These are phyloP conservation scores for Solanum hybrid DNA, from an alignment of 305 asterid genomes.

Conservation along the genomic window DNA sequence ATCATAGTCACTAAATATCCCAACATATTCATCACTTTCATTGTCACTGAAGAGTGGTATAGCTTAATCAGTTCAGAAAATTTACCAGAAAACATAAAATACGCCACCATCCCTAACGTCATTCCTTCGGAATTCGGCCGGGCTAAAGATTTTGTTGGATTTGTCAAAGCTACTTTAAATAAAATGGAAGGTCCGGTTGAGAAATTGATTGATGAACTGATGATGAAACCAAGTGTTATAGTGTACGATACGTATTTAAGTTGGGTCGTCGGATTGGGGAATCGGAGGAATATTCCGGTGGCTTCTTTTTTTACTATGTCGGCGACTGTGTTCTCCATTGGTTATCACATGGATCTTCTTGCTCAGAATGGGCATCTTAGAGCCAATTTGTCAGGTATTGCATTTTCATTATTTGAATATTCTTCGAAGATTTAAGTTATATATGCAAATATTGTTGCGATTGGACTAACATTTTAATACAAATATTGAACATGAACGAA, in stretches of 20 bases:
- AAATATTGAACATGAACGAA: rapidly evolving
- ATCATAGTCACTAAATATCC: conserved; percentile 15
- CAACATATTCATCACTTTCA: conserved; percentile 23
- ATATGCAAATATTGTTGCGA: background rate
- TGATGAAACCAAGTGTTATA: conserved; percentile 29
- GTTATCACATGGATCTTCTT: conserved; percentile 24
- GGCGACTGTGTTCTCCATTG: conserved; percentile 30
- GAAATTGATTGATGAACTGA: conserved; percentile 22
- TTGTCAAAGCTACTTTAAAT: conserved; percentile 21
- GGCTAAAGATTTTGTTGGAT: conserved; percentile 24
- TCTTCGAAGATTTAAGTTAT: background rate
- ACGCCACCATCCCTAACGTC: conserved; percentile 34
- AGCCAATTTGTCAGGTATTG: conserved; percentile 3
- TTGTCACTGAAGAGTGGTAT: conserved; percentile 51
- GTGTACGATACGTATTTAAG: conserved; percentile 28
- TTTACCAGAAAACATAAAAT: conserved; percentile 17
- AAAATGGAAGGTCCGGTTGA: conserved; percentile 39
- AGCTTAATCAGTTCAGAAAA: conserved; percentile 21
- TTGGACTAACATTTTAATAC: background rate
- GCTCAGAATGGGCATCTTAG: conserved; percentile 13
- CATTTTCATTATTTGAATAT: background rate
- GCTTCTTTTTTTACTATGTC: conserved; percentile 43
- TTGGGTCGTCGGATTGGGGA: conserved; percentile 35
- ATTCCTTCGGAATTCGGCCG: conserved; percentile 36
- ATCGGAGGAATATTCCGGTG: conserved; percentile 48